A percentile compares a stretch with the other conserved stretches of the same genome.
Evolutionary conservation across 148 eudicot genomes (phyloP).

Genomic region (Gaultheria prostrata): DNA sequence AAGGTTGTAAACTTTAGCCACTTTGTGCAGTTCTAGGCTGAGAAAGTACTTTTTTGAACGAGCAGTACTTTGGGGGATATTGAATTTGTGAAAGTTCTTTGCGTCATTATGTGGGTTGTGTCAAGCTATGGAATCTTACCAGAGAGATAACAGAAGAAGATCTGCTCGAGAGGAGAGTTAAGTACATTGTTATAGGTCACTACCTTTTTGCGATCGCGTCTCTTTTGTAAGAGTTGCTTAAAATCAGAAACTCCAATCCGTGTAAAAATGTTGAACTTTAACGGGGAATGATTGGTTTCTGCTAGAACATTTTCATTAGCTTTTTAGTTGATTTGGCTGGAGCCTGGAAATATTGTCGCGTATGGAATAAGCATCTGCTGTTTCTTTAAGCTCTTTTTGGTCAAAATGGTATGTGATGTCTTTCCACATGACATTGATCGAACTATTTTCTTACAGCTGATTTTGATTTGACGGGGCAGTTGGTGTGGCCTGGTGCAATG

Average conservation of each 20-base stretch:
- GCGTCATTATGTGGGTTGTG: background rate
- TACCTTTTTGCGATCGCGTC: background rate
- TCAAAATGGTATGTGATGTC: background rate
- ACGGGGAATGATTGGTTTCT: background rate
- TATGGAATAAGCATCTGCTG: background rate
- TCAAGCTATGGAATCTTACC: background rate
- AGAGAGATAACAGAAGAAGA: background rate
- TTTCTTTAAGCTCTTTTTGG: background rate
- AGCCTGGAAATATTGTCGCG: background rate
- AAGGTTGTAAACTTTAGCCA: background rate
- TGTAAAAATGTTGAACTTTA: background rate
- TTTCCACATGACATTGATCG: background rate
- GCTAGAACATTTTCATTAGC: background rate
- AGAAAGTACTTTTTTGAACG: background rate
- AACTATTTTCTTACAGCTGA: conserved; percentile 61
- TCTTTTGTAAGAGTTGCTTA: background rate
- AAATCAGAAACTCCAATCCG: background rate
- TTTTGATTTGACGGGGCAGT: conserved; percentile 95
- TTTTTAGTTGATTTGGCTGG: background rate
- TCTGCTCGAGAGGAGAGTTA: conserved; percentile 7
- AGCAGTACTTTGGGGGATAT: background rate
- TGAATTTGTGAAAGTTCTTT: background rate
- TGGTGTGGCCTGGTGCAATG: conserved; percentile 97
- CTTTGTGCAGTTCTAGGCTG: background rate
- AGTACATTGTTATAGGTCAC: background rate